Percentiles rank a stretch among this genome's conserved stretches.
Evolutionary conservation across 768 basidiomycete genomes (phyloP).

Genomic region (Suillus subalutaceus): DNA sequence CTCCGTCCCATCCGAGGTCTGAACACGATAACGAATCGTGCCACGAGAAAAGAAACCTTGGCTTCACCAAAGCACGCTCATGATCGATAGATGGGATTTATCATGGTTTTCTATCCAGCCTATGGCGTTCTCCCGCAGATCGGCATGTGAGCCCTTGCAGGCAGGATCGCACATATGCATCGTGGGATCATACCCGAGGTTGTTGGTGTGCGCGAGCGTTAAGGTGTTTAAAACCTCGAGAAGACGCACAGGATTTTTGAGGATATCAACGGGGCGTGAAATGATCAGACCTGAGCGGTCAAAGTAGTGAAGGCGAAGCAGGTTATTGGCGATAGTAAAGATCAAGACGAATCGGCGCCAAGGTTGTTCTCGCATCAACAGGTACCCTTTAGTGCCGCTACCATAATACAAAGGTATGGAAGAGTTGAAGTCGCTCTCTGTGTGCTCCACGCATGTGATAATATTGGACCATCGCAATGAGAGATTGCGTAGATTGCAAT

Average conservation of each 20-base stretch:
- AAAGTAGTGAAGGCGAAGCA: not conserved
- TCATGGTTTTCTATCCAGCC: not conserved
- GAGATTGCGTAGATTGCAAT: not conserved
- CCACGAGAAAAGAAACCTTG: slow-evolving; percentile 3
- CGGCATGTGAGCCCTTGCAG: not conserved
- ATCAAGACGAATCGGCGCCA: not conserved
- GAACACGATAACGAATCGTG: not conserved
- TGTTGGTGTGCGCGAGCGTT: not conserved
- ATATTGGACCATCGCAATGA: not conserved
- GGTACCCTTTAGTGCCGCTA: not conserved
- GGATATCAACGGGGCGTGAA: not conserved
- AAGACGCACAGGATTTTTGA: not conserved
- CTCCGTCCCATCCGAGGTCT: not conserved
- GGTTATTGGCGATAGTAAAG: not conserved
- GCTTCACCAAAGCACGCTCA: not conserved
- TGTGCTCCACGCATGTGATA: not conserved
- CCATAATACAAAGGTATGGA: not conserved
- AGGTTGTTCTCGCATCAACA: not conserved
- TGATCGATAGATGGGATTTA: not conserved
- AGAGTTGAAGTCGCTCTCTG: not conserved
- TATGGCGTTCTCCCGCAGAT: not conserved
- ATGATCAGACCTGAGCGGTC: not conserved
- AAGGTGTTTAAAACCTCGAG: slow-evolving; percentile 1
- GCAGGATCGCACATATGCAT: slow-evolving; percentile 1
- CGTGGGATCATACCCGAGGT: slow-evolving; percentile 1